Evolutionary conservation across 2,329 filamentous ascomycete genomes (phyloP), one percentile per base, ranked within the genome.

Genomic region (Phaeosphaeriaceae sp.): DNA sequence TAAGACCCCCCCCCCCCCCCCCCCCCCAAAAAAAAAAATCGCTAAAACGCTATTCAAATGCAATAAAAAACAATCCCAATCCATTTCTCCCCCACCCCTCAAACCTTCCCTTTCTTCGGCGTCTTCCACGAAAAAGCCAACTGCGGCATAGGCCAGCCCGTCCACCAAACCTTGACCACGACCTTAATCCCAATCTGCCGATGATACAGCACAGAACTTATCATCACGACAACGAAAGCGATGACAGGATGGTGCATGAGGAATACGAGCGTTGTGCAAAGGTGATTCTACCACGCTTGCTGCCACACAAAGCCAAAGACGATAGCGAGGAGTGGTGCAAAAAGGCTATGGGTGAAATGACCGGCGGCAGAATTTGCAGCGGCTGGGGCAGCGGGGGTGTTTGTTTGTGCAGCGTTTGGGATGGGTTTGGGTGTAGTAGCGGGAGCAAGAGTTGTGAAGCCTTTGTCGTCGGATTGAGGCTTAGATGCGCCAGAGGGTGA

Each of bases 381-480:
- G 12, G n/a, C n/a, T n/a, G 56, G 53, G 7, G 53, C 56, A 4
- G 43, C 48, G n/a, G 53, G 53, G 2, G 52, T 38, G 2, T 28
- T 37, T 6, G 18, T 30, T 26, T 17, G 35, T 13, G 42, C 53
- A 20, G 38, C 28, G 11, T 41, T 41, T 30, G 30, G 26, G 16
- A 32, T 16, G 29, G 53, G 47, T 12, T 52, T 41, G 3, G 53
- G 40, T 11, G 52, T 50, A 16, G 43, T 33, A 21, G 43, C 46
- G 8, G 76, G 78, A 48, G 73, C 70, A 1, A 79, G 74, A 1
- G 78, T 81, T 21, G 74, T 73, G 64, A 83, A 82, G 28, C 80
- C 79, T 55, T 75, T 74, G 26, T 79, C 64, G 60, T 83, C 72
- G 60, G 74, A 82, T 12, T 72, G 9, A 13, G 54, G 50, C 43